Percentiles rank a stretch among this genome's conserved stretches.
These are phyloP conservation scores for Furcasterigmium sp. DNA, from an alignment of 2,329 filamentous ascomycete genomes.

Conservation along the genomic window DNA sequence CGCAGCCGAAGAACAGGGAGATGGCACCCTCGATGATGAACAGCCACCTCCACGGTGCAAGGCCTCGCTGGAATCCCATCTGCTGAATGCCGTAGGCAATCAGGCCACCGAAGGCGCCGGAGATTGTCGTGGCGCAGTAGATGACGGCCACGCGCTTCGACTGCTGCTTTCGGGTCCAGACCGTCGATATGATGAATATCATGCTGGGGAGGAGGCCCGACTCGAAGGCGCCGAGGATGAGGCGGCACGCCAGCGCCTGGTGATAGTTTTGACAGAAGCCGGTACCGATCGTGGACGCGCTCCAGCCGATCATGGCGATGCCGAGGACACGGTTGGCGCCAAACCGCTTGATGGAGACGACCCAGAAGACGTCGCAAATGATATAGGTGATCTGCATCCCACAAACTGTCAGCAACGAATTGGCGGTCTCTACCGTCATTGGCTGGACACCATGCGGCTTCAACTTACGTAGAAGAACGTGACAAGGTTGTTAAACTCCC, in stretches of 20 bases:
- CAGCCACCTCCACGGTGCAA: constrained; percentile 45
- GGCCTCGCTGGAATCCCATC: constrained; percentile 36
- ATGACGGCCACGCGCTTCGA: constrained; percentile 17
- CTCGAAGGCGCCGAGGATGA: constrained; percentile 21
- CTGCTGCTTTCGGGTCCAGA: constrained; percentile 21
- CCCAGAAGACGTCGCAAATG: constrained; percentile 13
- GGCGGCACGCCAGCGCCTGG: constrained; percentile 15
- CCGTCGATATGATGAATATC: constrained; percentile 21
- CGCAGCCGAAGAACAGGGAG: constrained; percentile 21
- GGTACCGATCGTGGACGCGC: constrained; percentile 16
- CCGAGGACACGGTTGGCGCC: constrained; percentile 12
- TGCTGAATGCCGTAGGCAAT: constrained; percentile 26
- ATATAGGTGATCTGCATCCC: constrained; percentile 20
- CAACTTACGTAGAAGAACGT: constrained; percentile 4
- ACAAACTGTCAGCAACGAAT: too few relatives aligned
- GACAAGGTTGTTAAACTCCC: constrained; percentile 15
- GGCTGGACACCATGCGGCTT: too few relatives aligned
- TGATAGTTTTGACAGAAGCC: constrained; percentile 15
- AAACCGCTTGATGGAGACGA: constrained; percentile 16
- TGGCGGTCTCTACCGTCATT: too few relatives aligned
- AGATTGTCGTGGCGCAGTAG: constrained; percentile 13
- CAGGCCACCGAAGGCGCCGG: constrained; percentile 20
- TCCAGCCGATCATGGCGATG: constrained; percentile 19
- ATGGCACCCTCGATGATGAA: constrained; percentile 40
- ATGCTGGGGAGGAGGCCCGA: constrained; percentile 21